Base-by-base conservation (phyloP, 805 yeast species). In the Priceomyces medius region DNA sequence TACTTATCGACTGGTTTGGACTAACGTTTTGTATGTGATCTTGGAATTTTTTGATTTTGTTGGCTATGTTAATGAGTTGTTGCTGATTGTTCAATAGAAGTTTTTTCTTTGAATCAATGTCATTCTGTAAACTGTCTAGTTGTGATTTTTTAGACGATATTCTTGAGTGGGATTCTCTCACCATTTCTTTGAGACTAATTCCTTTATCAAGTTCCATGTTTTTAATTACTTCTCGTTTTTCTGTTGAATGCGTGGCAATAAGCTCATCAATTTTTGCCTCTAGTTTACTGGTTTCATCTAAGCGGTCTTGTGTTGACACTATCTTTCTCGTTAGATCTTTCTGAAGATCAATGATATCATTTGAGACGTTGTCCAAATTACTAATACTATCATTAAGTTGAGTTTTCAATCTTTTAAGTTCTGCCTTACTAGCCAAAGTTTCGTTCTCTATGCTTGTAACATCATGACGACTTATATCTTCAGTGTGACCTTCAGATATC, bases 401-500 rank as follows among this genome's bases (percentile, higher is more conserved):
- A 2, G 41, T 46, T 41, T 64, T 61, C 38, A 58, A 50, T 16
- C 37, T 46, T 43, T 54, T 61, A 34, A 63, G 52, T 27, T 55
- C 49, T 24, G 44, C 32, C 33, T 64, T 62, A 24, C 48, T 41
- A 12, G 47, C 53, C 10, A 46, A 35, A 26, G 55, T 54, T 21
- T 57, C 59, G 3, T 44, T 40, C 26, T 58, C 61, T 34, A 58
- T 52, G 7, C 43, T 39, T 3, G 45, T 43, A 1, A 59, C 40
- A 24, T 61, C 64, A 20, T 48, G 49, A 5, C 52, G 44, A 17
- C 47, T 46, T 9, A 54, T 43, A 9, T 46, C 47, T 1, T 46
- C 44, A n/a, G 41, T 44, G 16, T 37, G 44, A 14, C 38, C 36
- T 14, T 50, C 48, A 9, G 79, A 63, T 7, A 84, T 61, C 20